phyloP scores from a whole-genome alignment of 2,329 filamentous ascomycete species.

The Coniochaeta sp. region DNA sequence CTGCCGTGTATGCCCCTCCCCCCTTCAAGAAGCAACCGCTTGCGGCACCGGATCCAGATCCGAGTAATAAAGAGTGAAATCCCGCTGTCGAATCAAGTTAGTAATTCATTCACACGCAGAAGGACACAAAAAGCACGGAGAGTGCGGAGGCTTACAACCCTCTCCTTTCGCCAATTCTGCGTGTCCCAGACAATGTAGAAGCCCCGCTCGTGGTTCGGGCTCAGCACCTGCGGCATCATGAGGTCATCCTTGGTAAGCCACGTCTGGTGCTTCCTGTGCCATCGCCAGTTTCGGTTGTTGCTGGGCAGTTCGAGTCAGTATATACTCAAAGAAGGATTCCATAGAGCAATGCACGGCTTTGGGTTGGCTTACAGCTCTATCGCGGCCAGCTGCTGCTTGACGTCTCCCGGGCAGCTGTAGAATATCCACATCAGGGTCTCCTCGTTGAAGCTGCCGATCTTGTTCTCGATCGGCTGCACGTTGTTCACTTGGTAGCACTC shows the following conservation, averaged over 20 bases:
- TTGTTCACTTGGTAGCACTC: conserved; percentile 63
- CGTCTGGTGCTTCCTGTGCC: conserved; percentile 59
- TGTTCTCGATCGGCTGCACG: conserved; percentile 56
- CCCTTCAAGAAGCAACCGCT: background rate
- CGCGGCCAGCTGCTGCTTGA: conserved; percentile 57
- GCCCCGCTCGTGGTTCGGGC: conserved; percentile 53
- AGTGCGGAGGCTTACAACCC: conserved; percentile 36
- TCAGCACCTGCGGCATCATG: conserved; percentile 54
- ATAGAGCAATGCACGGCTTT: background rate
- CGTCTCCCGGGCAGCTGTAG: conserved; percentile 56
- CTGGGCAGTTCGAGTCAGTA: too few species aligned
- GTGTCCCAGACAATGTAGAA: conserved; percentile 63
- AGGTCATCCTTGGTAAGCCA: conserved; percentile 64
- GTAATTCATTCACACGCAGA: background rate
- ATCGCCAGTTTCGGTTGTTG: conserved; percentile 58
- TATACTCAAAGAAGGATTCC: too few species aligned
- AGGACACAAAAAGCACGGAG: background rate
- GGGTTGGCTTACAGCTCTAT: conserved; percentile 46
- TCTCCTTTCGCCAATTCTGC: conserved; percentile 53
- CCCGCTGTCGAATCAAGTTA: conserved; percentile 35
- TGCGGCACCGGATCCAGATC: conserved; percentile 39
- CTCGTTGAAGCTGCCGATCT: conserved; percentile 60
- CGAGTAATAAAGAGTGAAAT: conserved; percentile 53
- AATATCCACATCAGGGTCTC: conserved; percentile 65
- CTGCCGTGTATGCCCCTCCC: background rate